Conservation (phyloP, 129 eudicot genomes). For the Lactuca saligna region DNA sequence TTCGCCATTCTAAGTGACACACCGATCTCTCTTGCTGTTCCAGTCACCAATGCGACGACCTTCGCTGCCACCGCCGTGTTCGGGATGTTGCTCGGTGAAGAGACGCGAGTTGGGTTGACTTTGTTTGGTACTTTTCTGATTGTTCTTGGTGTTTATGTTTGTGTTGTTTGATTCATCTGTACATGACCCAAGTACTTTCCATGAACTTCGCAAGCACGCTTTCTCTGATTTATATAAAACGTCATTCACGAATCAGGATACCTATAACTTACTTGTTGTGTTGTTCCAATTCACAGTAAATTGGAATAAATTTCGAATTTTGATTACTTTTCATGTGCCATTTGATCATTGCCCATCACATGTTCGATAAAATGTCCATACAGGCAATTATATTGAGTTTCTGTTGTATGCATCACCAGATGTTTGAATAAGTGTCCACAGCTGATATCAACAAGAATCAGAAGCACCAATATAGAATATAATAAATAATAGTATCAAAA, state of each 20-base stretch:
- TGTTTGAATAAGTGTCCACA: not conserved
- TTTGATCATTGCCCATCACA: conserved; percentile 9
- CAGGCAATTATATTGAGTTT: not conserved
- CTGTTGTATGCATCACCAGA: not conserved
- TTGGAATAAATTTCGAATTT: conserved; percentile 13
- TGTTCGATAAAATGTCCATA: too few relatives aligned
- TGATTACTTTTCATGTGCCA: not conserved
- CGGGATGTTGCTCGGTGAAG: conserved; percentile 81
- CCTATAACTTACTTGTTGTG: not conserved
- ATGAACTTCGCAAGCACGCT: not conserved
- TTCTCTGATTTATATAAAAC: not conserved
- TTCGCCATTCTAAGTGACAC: conserved; percentile 61
- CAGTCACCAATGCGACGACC: conserved; percentile 94
- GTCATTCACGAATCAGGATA: not conserved
- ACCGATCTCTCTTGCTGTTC: conserved; percentile 89
- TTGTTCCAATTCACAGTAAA: not conserved
- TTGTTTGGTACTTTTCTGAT: conserved; percentile 78
- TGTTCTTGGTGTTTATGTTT: conserved; percentile 80
- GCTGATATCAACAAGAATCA: not conserved
- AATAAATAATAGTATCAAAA: not conserved
- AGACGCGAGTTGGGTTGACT: conserved; percentile 56
- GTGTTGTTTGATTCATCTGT: conserved; percentile 53
- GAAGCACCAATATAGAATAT: not conserved
- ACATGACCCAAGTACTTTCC: not conserved
- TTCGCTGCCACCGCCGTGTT: conserved; percentile 94